Evolutionary conservation across 768 basidiomycete species (phyloP).

Genomic region (Vararia minispora): DNA sequence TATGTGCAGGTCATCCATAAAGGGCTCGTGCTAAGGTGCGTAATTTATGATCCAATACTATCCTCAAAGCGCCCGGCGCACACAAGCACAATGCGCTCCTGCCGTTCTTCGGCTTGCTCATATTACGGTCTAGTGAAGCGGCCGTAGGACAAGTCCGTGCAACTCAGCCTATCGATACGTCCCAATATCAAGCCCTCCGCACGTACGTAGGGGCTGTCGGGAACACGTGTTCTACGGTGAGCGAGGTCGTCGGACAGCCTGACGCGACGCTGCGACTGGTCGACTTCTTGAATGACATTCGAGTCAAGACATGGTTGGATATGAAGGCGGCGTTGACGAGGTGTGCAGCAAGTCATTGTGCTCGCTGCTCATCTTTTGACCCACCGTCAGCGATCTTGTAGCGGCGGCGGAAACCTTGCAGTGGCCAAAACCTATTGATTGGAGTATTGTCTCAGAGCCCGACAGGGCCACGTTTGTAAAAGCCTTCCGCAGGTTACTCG

Average conservation of each 20-base stretch:
- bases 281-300: slow-evolving; percentile 47
- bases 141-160: slow-evolving; percentile 43
- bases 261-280: slow-evolving; percentile 44
- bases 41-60: neutral
- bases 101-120: neutral
- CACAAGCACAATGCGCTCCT: too few relatives aligned
- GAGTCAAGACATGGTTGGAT: slow-evolving; percentile 64
- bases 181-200: slow-evolving; percentile 51
- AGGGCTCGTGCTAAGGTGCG: slow-evolving; percentile 63
- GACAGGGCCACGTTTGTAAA: slow-evolving; percentile 59
- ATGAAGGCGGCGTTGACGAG: slow-evolving; percentile 54
- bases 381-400: neutral
- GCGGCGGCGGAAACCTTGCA: slow-evolving; percentile 58
- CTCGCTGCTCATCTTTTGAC: neutral
- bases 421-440: slow-evolving; percentile 80
- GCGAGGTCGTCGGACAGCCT: slow-evolving; percentile 32
- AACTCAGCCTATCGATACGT: slow-evolving; percentile 29
- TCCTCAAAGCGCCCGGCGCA: too few relatives aligned
- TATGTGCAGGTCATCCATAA: slow-evolving; percentile 71
- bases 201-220: slow-evolving; percentile 43
- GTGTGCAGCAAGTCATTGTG: slow-evolving; percentile 33
- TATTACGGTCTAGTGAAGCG: slow-evolving; percentile 44
- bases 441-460: slow-evolving; percentile 34
- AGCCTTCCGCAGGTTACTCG: slow-evolving; percentile 67
- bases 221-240: slow-evolving; percentile 31